phyloP scores from a whole-genome alignment of 352 stramenopile genomes.

The Pilasporangium apinafurcum region DNA sequence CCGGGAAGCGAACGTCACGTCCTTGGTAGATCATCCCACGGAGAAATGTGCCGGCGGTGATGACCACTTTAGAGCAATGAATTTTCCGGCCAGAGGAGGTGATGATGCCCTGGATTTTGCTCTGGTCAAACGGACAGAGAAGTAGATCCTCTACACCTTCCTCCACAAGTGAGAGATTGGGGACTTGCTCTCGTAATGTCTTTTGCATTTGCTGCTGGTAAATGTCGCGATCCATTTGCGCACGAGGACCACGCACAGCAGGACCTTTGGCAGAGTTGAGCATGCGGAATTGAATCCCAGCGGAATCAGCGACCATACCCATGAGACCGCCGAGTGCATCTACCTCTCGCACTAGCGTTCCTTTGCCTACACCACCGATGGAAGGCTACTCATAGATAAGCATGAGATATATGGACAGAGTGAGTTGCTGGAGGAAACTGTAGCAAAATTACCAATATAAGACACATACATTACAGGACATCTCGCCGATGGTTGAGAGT shows the following conservation, averaged over 20 bases:
- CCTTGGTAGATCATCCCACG: slow-evolving; percentile 95
- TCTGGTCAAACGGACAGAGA: slow-evolving; percentile 64
- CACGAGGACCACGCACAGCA: slow-evolving; percentile 84
- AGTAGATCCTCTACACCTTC: slow-evolving; percentile 95
- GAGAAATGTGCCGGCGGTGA: slow-evolving; percentile 98
- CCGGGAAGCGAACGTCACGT: slow-evolving; percentile 85
- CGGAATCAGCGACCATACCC: slow-evolving; percentile 91
- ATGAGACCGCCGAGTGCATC: slow-evolving; percentile 98
- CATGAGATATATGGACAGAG: not conserved
- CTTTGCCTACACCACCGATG: slow-evolving; percentile 98
- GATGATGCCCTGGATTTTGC: slow-evolving; percentile 56
- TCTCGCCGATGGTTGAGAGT: slow-evolving; percentile 94
- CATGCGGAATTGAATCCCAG: slow-evolving; percentile 96
- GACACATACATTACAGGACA: slow-evolving; percentile 94
- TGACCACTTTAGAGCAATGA: slow-evolving; percentile 74
- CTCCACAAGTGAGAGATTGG: slow-evolving; percentile 92
- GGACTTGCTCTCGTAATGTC: slow-evolving; percentile 44
- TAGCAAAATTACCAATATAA: too few relatives aligned
- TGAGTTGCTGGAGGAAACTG: too few relatives aligned
- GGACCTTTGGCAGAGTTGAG: slow-evolving; percentile 94
- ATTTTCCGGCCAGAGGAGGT: slow-evolving; percentile 52
- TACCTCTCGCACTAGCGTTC: slow-evolving; percentile 97
- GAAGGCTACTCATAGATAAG: slow-evolving; percentile 62
- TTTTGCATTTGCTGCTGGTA: slow-evolving; percentile 96
- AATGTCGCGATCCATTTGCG: slow-evolving; percentile 96